Evolutionary conservation across 2,329 filamentous ascomycete species (phyloP).

Genomic region (Fusarium chuoi): DNA sequence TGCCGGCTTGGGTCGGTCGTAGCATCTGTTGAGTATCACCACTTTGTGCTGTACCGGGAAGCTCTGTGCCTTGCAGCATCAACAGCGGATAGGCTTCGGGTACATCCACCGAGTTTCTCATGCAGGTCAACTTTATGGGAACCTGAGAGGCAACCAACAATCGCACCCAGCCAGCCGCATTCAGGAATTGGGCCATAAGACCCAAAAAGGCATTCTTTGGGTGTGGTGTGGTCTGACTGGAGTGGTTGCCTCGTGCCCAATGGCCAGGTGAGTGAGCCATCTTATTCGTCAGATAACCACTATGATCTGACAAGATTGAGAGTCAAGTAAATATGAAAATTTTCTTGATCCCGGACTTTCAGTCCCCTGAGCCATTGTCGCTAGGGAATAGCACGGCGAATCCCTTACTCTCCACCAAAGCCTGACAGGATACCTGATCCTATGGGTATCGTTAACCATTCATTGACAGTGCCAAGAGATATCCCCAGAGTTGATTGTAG

Average conservation of each 20-base stretch:
- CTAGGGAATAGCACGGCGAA: slow-evolving; percentile 22
- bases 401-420: slow-evolving; percentile 11
- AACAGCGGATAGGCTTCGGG: slow-evolving; percentile 9
- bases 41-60: not conserved
- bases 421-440: slow-evolving; percentile 24
- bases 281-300: slow-evolving; percentile 33
- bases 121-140: slow-evolving; percentile 33
- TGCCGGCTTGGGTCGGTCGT: slow-evolving; percentile 13
- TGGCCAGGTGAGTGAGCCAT: slow-evolving; percentile 27
- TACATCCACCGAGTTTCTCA: slow-evolving; percentile 18
- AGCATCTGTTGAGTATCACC: not conserved
- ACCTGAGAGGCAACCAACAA: slow-evolving; percentile 32
- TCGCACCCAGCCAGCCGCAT: slow-evolving; percentile 26
- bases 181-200: slow-evolving; percentile 26
- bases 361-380: slow-evolving; percentile 9
- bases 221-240: slow-evolving; percentile 19
- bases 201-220: slow-evolving; percentile 7
- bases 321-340: slow-evolving; percentile 15
- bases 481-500: slow-evolving; percentile 40
- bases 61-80: slow-evolving; percentile 35
- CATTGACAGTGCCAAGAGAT: slow-evolving; percentile 43
- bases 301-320: slow-evolving; percentile 40
- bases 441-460: slow-evolving; percentile 10
- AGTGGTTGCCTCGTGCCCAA: slow-evolving; percentile 28
- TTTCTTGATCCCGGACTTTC: slow-evolving; percentile 16